These are phyloP conservation scores for Tulasnella sp. DNA, from an alignment of 768 basidiomycete genomes.

Conservation along the genomic window DNA sequence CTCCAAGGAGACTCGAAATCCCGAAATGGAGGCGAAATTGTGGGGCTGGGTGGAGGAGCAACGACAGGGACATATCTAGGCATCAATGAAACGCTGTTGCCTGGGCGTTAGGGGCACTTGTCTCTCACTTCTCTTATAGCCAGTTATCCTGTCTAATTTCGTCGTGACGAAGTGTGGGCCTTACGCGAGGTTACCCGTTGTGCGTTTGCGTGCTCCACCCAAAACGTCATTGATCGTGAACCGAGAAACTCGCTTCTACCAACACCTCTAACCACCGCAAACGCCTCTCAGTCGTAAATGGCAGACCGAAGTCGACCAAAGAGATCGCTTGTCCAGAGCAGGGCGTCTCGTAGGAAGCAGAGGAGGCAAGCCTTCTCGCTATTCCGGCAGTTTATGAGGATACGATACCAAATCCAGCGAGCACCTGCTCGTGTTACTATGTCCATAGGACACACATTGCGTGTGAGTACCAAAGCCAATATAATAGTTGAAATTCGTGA, in stretches of 20 bases:
- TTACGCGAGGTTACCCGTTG: neutral
- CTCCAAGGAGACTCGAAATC: conserved; percentile 32
- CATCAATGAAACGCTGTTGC: neutral
- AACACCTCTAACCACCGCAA: neutral
- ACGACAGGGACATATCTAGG: conserved; percentile 31
- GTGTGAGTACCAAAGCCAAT: neutral
- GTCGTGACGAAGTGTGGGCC: neutral
- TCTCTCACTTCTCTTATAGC: neutral
- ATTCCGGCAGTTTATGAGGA: neutral
- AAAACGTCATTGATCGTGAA: neutral
- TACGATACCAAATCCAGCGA: neutral
- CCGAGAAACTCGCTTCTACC: neutral
- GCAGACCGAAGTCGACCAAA: too few species aligned
- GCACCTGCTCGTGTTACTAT: neutral
- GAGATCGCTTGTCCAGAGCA: neutral
- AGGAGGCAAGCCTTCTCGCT: neutral
- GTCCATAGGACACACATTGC: neutral
- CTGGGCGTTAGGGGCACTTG: neutral
- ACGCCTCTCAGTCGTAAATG: neutral
- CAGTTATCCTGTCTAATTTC: neutral
- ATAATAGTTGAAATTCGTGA: neutral
- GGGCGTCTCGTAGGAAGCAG: neutral
- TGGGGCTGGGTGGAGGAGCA: conserved; percentile 25
- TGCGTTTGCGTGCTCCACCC: neutral
- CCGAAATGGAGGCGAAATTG: neutral